Percentiles rank a stretch among this genome's conserved stretches.
These are phyloP conservation scores for Saccharata proteae DNA, from an alignment of 2,329 filamentous ascomycete species.

Conservation along the genomic window DNA sequence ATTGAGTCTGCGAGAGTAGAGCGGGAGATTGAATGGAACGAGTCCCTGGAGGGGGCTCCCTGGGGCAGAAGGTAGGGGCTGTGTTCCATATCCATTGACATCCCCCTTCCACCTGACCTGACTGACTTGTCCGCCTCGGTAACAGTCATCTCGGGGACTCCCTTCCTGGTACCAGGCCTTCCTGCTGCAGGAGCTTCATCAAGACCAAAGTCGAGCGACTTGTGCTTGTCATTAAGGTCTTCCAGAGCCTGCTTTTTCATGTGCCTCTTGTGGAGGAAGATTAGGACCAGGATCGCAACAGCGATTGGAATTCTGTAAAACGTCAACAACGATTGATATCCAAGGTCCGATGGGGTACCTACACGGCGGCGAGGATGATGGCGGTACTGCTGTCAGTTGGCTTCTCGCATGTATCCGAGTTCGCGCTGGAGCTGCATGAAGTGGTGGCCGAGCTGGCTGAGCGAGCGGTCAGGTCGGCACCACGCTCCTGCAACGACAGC, in stretches of 20 bases:
- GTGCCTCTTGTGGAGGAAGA: constrained; percentile 71
- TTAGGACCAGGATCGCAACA: constrained; percentile 51
- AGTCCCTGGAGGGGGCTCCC: constrained; percentile 66
- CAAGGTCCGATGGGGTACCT: constrained; percentile 10
- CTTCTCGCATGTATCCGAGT: constrained; percentile 23
- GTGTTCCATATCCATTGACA: constrained; percentile 55
- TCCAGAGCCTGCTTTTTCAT: constrained; percentile 59
- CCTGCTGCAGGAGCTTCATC: constrained; percentile 29
- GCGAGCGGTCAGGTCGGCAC: constrained; percentile 4
- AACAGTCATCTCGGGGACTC: constrained; percentile 44
- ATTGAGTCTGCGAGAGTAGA: constrained; percentile 56
- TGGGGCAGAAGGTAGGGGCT: constrained; percentile 93
- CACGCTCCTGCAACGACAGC: constrained; percentile 1
- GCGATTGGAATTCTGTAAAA: constrained; percentile 59
- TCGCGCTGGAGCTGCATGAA: constrained; percentile 7
- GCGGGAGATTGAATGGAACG: constrained; percentile 72
- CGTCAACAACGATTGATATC: constrained; percentile 1
- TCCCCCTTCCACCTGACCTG: constrained; percentile 31
- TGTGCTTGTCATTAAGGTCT: constrained; percentile 77
- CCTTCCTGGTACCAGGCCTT: constrained; percentile 13
- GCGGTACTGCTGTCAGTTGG: constrained; percentile 20
- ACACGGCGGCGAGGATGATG: constrained; percentile 23
- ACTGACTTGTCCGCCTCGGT: constrained; percentile 36
- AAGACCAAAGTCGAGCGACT: constrained; percentile 84
- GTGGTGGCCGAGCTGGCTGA: constrained; percentile 2